phyloP scores from a whole-genome alignment of 2,329 filamentous ascomycete genomes.

The Xylariaceae sp. region DNA sequence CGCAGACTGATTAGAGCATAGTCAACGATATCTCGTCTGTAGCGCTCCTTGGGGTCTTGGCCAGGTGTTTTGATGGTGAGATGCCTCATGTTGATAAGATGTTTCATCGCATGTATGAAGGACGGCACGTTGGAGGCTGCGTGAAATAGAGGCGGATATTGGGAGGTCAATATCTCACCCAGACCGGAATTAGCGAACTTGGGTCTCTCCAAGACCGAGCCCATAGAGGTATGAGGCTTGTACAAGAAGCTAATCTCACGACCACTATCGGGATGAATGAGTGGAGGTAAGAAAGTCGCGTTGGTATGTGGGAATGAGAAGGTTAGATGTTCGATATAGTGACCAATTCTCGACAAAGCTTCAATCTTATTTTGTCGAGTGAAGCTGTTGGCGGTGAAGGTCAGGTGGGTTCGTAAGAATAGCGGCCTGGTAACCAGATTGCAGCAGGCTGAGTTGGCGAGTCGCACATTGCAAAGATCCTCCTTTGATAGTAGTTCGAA shows the following conservation, averaged over 20 bases:
- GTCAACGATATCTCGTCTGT: constrained; percentile 76
- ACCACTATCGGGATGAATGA: constrained; percentile 74
- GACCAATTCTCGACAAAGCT: constrained; percentile 74
- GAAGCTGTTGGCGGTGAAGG: constrained; percentile 72
- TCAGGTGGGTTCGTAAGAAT: constrained; percentile 67
- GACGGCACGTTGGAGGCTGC: constrained; percentile 83
- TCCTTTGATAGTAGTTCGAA: constrained; percentile 48
- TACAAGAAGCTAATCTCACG: constrained; percentile 80
- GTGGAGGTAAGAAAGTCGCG: constrained; percentile 80
- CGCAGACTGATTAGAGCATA: constrained; percentile 85
- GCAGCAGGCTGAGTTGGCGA: constrained; percentile 68
- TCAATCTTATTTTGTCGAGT: constrained; percentile 70
- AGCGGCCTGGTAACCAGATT: constrained; percentile 66
- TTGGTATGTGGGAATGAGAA: constrained; percentile 74
- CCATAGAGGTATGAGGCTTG: constrained; percentile 68
- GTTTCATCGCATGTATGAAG: constrained; percentile 72
- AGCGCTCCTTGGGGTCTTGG: constrained; percentile 65
- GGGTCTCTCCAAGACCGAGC: constrained; percentile 59
- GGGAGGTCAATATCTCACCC: constrained; percentile 76
- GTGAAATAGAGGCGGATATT: constrained; percentile 87
- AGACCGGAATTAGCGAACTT: constrained; percentile 80
- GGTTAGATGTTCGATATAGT: constrained; percentile 72
- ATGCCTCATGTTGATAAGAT: constrained; percentile 68
- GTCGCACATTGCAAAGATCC: constrained; percentile 59
- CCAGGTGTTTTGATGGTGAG: constrained; percentile 75